Percentiles rank a stretch among this genome's conserved stretches.
Conservation (phyloP, 2,329 filamentous ascomycete species). For the Penicillium freii region DNA sequence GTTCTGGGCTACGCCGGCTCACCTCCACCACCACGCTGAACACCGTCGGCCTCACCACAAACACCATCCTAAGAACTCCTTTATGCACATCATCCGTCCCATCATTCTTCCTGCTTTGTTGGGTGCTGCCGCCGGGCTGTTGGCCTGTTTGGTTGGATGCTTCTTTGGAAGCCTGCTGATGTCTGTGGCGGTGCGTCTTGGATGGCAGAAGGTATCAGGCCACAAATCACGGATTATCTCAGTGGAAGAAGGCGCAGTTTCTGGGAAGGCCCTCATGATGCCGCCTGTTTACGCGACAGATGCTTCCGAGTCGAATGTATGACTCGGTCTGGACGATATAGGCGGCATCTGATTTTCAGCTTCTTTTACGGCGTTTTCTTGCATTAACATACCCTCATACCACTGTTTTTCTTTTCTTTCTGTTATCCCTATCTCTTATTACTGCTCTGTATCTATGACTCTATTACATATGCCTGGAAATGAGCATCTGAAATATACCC, state of each 20-base stretch:
- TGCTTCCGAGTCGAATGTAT: constrained; percentile 2
- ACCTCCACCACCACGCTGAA: constrained; percentile 17
- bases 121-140: constrained; percentile 38
- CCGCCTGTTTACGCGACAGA: constrained; percentile 10
- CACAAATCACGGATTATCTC: not conserved
- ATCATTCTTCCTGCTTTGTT: constrained; percentile 42
- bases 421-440: not conserved
- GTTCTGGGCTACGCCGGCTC: constrained; percentile 16
- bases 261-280: constrained; percentile 20
- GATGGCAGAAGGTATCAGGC: not conserved
- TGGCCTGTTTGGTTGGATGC: constrained; percentile 41
- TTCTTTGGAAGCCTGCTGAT: constrained; percentile 30
- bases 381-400: not conserved
- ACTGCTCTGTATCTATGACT: not conserved
- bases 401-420: not conserved
- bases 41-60: constrained; percentile 24
- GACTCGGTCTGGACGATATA: not conserved
- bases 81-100: constrained; percentile 33
- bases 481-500: not conserved
- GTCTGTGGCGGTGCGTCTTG: constrained; percentile 14
- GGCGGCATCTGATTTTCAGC: constrained; percentile 2
- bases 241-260: constrained; percentile 11
- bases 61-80: constrained; percentile 13
- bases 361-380: constrained; percentile 1
- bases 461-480: not conserved